Evolutionary conservation across 75 land plant species (phyloP).

Genomic region (Picea sitchensis): DNA sequence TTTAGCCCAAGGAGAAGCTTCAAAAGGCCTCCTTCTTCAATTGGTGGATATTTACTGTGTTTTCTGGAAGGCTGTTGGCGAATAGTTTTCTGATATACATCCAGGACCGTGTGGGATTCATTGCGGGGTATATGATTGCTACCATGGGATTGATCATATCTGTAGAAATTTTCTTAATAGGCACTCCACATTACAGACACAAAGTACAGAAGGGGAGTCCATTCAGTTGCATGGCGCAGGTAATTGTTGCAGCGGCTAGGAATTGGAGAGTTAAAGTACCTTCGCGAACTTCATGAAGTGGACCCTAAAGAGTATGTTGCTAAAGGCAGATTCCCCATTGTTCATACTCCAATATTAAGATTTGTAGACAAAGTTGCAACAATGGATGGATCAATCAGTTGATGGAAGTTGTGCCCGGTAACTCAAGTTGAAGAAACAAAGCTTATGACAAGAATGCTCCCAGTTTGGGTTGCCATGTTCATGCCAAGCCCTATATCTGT

Average conservation of each 20-base stretch:
- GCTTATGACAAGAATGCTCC: too few species aligned
- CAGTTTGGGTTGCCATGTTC: too few species aligned
- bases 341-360: constrained; percentile 49
- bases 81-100: constrained; percentile 20
- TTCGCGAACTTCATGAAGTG: constrained; percentile 52
- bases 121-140: constrained; percentile 28
- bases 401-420: too few species aligned
- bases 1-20: constrained; percentile 22
- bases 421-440: too few species aligned
- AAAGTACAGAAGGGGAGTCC: constrained; percentile 18
- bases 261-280: constrained; percentile 3
- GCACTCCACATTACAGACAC: constrained; percentile 22
- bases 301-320: constrained; percentile 44
- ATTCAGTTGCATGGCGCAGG: constrained; percentile 19
- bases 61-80: constrained; percentile 27
- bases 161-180: constrained; percentile 25
- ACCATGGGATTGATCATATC: constrained; percentile 28
- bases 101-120: constrained; percentile 38
- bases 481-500: too few species aligned
- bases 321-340: constrained; percentile 46
- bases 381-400: too few species aligned
- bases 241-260: constrained; percentile 17
- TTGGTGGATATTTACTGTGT: constrained; percentile 60
- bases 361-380: too few species aligned
- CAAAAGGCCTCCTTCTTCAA: constrained; percentile 67